These are phyloP conservation scores for Rhizopogon sp. DNA, from an alignment of 768 basidiomycete species.

Conservation along the genomic window DNA sequence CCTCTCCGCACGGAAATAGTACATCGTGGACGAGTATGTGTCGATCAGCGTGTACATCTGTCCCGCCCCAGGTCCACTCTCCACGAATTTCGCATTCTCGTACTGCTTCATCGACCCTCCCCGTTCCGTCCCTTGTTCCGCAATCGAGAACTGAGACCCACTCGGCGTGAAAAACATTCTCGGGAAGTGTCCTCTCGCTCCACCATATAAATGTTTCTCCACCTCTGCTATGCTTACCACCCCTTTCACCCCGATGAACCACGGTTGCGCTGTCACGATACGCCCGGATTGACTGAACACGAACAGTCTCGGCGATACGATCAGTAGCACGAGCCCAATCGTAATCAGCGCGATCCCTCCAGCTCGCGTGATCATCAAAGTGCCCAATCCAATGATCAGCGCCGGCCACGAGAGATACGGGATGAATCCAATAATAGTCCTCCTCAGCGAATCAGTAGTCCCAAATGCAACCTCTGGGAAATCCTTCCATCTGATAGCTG, in stretches of 20 bases:
- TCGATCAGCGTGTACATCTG: slow-evolving; percentile 14
- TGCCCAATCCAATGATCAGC: slow-evolving; percentile 3
- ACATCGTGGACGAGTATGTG: slow-evolving; percentile 10
- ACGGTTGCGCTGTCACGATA: slow-evolving; percentile 10
- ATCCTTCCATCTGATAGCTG: slow-evolving; percentile 16
- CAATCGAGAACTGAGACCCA: slow-evolving; percentile 9
- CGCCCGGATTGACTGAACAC: slow-evolving; percentile 13
- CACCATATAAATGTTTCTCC: slow-evolving; percentile 10
- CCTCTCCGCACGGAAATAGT: slow-evolving; percentile 12
- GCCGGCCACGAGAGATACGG: slow-evolving; percentile 9
- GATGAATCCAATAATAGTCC: slow-evolving; percentile 1
- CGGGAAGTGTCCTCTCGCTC: slow-evolving; percentile 2
- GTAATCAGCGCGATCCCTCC: slow-evolving; percentile 1
- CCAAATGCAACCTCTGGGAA: slow-evolving; percentile 11
- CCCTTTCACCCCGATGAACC: slow-evolving; percentile 18
- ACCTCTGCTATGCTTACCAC: slow-evolving; percentile 8
- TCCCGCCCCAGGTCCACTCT: neutral
- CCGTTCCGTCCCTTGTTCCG: neutral
- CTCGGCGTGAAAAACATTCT: slow-evolving; percentile 11
- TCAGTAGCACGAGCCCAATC: slow-evolving; percentile 1
- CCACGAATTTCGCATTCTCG: neutral
- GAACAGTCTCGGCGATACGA: slow-evolving; percentile 3
- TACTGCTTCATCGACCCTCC: slow-evolving; percentile 7
- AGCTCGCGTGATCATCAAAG: neutral
- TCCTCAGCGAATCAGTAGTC: slow-evolving; percentile 6